These are phyloP conservation scores for Trichoderma gamsii DNA, from an alignment of 495 filamentous ascomycete genomes.

Conservation along the genomic window DNA sequence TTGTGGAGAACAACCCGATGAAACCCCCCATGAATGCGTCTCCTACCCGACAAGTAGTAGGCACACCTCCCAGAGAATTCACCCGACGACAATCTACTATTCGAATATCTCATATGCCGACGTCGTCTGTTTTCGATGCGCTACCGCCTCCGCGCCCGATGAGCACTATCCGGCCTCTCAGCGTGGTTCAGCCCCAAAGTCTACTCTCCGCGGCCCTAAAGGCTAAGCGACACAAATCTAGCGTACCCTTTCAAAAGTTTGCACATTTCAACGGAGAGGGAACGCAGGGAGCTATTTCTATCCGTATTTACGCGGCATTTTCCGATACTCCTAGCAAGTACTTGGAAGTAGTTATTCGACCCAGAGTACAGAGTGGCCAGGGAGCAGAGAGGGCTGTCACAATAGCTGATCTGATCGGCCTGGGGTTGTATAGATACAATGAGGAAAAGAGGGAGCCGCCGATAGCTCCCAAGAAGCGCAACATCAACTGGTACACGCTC, in stretches of 20 bases:
- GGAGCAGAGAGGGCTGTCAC: conserved; percentile 59
- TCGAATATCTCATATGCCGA: conserved; percentile 36
- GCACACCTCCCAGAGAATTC: conserved; percentile 49
- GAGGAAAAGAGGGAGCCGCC: conserved; percentile 73
- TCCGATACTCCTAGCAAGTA: conserved; percentile 62
- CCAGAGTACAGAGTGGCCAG: conserved; percentile 67
- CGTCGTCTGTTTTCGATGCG: conserved; percentile 58
- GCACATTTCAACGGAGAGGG: conserved; percentile 82
- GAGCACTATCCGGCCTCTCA: conserved; percentile 75
- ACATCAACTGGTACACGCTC: conserved; percentile 87
- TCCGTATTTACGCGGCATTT: conserved; percentile 85
- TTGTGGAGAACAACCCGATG: conserved; percentile 40
- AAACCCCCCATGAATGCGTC: conserved; percentile 43
- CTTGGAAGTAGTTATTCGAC: conserved; percentile 71
- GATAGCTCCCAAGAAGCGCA: conserved; percentile 61
- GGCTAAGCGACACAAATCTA: conserved; percentile 70
- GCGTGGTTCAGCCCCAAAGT: conserved; percentile 73
- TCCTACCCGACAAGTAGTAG: conserved; percentile 44
- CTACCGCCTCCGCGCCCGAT: conserved; percentile 89
- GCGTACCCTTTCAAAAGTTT: conserved; percentile 78
- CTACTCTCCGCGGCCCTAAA: conserved; percentile 62
- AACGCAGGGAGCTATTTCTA: conserved; percentile 69
- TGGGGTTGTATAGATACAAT: conserved; percentile 79
- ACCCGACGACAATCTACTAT: conserved; percentile 41
- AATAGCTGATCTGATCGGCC: conserved; percentile 84